Conservation (phyloP, 805 yeast species). For the Candida taoyuanica region DNA sequence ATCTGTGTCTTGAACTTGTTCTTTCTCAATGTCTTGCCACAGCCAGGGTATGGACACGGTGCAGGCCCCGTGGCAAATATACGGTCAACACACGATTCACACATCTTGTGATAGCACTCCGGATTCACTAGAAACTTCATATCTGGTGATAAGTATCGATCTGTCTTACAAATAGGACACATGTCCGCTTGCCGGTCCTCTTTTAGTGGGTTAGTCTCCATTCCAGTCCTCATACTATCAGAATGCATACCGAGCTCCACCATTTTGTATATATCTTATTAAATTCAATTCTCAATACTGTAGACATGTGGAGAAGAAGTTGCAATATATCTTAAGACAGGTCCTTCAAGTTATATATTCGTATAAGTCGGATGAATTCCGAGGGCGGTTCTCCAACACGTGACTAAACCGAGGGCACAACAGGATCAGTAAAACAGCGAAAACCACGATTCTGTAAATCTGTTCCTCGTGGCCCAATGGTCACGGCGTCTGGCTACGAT, state of each 20-base stretch:
- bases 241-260: background rate
- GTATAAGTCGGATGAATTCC: background rate
- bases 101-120: conserved; percentile 96
- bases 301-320: background rate
- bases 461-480: conserved; percentile 64
- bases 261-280: background rate
- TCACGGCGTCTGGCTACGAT: conserved; percentile 73
- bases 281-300: background rate
- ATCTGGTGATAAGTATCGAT: conserved; percentile 87
- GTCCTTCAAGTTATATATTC: background rate
- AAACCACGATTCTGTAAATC: background rate
- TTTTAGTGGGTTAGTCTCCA: too few relatives aligned
- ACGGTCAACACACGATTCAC: conserved; percentile 95
- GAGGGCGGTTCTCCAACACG: background rate
- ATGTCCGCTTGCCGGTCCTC: conserved; percentile 55
- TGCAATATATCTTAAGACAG: too few relatives aligned
- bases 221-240: background rate
- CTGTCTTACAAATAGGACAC: conserved; percentile 98
- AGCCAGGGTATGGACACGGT: conserved; percentile 90
- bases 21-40: conserved; percentile 82
- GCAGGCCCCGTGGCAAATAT: conserved; percentile 94
- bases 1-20: conserved; percentile 88
- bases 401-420: background rate
- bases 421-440: background rate
- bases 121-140: conserved; percentile 91